Evolutionary conservation across 108 stramenopile species (phyloP), one percentile per base, ranked within the genome.

Genomic region (Discostella stelligeroides): DNA sequence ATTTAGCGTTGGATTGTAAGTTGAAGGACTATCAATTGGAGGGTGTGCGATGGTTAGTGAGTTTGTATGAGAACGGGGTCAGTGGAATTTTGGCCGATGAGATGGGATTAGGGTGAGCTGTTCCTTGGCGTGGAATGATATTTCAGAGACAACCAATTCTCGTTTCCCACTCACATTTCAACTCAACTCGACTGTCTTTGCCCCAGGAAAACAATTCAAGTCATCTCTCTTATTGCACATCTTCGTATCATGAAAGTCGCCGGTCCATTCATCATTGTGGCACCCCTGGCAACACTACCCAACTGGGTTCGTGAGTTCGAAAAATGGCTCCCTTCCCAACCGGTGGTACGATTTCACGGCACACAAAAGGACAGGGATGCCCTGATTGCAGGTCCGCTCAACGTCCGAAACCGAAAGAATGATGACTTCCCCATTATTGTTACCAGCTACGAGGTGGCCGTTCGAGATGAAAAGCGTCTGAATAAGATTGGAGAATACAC

Each of bases 51-150:
- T 99, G 98, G 98, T 80, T 99, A 56, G 90, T 95, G 4, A 88
- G 88, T n/a, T 84, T 99, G 47, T 98, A 92, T 72, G 95, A 98
- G 80, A 98, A 98, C 82, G 97, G 98, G 8, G 93, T 99, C 34
- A 91, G 88, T 72, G 99, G 99, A 18, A 99, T 99, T 54, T 72
- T 99, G 56, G 99, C 98, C 1, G 99, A 99, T 86, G 99, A 98
- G 84, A 98, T 98, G 96, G 85, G 85, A 20, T 81, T 69, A 45
- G 70, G 59, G 68, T 75, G 42, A 60, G 66, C 70, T 63, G 24
- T 34, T 47, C 7, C 46, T 18, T 18, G 17, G 2, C 46, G 46
- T 18, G 18, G 10, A 47, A 42, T 7, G 41, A 7, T 10, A 3
- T 47, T 47, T 1, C 17, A 3, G 2, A 24, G 9, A 21, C 49